A percentile compares a stretch with the other conserved stretches of the same genome.
Evolutionary conservation across 2,329 filamentous ascomycete genomes (phyloP).

Genomic region (Epichloe glyceriae): DNA sequence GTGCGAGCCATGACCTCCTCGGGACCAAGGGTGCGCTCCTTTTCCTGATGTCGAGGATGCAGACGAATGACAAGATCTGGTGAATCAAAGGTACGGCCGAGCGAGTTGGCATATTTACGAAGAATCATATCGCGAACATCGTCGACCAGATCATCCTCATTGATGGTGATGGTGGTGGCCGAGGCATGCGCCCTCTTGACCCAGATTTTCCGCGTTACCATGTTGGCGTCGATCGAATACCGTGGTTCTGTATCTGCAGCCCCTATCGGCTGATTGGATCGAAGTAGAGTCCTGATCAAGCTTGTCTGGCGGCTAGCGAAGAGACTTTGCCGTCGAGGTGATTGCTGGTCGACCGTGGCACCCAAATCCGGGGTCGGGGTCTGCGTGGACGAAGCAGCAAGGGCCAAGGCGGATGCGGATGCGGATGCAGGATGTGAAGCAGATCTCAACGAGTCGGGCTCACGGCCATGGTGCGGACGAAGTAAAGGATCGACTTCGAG

Average conservation of each 20-base stretch:
- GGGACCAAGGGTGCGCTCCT: slow-evolving; percentile 62
- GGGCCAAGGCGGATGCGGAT: slow-evolving; percentile 14
- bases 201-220: slow-evolving; percentile 78
- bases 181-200: slow-evolving; percentile 79
- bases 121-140: slow-evolving; percentile 88
- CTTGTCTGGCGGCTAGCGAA: slow-evolving; percentile 25
- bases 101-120: slow-evolving; percentile 84
- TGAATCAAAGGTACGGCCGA: slow-evolving; percentile 78
- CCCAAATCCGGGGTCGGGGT: slow-evolving; percentile 6
- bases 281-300: slow-evolving; percentile 20
- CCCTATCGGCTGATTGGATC: slow-evolving; percentile 10
- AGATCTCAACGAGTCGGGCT: slow-evolving; percentile 15
- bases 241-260: slow-evolving; percentile 10
- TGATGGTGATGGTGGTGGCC: slow-evolving; percentile 72
- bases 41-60: slow-evolving; percentile 50
- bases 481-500: slow-evolving; percentile 4
- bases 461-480: slow-evolving; percentile 10
- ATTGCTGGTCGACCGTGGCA: slow-evolving; percentile 11
- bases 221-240: slow-evolving; percentile 30
- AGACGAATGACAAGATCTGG: slow-evolving; percentile 80
- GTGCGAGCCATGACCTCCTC: slow-evolving; percentile 73
- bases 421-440: slow-evolving; percentile 14
- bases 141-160: slow-evolving; percentile 84
- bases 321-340: slow-evolving; percentile 19
- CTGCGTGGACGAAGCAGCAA: slow-evolving; percentile 3